phyloP scores from a whole-genome alignment of 345 rosid species.

The Hibiscus trionum region DNA sequence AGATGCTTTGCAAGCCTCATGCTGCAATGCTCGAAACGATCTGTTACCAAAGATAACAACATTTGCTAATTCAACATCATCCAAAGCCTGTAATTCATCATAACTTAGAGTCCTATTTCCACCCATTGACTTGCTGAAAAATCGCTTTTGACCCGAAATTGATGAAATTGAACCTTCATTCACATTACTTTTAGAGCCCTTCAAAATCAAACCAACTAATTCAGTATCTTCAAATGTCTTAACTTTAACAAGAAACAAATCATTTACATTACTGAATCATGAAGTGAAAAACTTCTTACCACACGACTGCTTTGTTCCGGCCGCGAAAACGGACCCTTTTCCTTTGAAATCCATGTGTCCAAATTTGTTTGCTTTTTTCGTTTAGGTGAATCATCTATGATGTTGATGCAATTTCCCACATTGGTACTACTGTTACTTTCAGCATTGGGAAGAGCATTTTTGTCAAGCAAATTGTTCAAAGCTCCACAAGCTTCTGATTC shows the following conservation, averaged over 20 bases:
- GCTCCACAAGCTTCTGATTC: slow-evolving; percentile 79
- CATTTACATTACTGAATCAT: background rate
- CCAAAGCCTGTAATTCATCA: slow-evolving; percentile 65
- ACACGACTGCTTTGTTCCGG: background rate
- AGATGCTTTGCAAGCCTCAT: slow-evolving; percentile 73
- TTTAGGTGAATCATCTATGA: slow-evolving; percentile 49
- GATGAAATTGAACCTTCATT: slow-evolving; percentile 36
- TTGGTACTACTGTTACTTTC: slow-evolving; percentile 14
- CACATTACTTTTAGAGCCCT: slow-evolving; percentile 40
- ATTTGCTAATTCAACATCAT: slow-evolving; percentile 79
- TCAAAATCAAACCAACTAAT: slow-evolving; percentile 23
- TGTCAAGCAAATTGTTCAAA: slow-evolving; percentile 44
- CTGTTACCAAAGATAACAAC: slow-evolving; percentile 72
- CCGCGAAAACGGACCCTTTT: slow-evolving; percentile 11
- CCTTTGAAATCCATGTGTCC: slow-evolving; percentile 16
- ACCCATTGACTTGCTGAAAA: slow-evolving; percentile 16
- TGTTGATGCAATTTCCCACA: slow-evolving; percentile 23
- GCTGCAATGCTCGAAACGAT: slow-evolving; percentile 64
- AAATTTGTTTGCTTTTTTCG: slow-evolving; percentile 20
- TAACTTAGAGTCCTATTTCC: slow-evolving; percentile 43
- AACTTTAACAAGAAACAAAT: background rate
- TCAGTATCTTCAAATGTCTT: background rate
- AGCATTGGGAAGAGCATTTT: slow-evolving; percentile 12
- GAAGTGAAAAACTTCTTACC: slow-evolving; percentile 27
- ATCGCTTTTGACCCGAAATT: slow-evolving; percentile 26